These are phyloP conservation scores for Candolleomyces aberdarensis DNA, from an alignment of 768 basidiomycete genomes.

Conservation along the genomic window DNA sequence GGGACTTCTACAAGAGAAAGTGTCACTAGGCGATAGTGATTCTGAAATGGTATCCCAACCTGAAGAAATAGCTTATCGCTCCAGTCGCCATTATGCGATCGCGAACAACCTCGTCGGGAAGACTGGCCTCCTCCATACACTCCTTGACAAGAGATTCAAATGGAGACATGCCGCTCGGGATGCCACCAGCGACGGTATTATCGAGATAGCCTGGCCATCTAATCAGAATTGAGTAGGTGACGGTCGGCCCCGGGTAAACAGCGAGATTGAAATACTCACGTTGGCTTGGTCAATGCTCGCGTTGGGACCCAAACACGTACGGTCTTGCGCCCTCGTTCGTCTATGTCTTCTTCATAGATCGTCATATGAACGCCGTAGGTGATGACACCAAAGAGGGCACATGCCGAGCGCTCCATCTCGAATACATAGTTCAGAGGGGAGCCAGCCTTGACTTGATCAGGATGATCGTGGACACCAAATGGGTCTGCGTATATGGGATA, in stretches of 20 bases:
- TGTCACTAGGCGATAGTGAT: background rate
- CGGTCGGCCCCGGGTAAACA: background rate
- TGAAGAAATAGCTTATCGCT: slow-evolving; percentile 78
- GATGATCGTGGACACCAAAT: slow-evolving; percentile 55
- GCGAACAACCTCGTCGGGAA: slow-evolving; percentile 62
- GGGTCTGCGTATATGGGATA: slow-evolving; percentile 77
- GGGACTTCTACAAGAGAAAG: slow-evolving; percentile 38
- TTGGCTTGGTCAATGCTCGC: slow-evolving; percentile 82
- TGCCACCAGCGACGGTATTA: slow-evolving; percentile 91
- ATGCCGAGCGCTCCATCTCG: slow-evolving; percentile 86
- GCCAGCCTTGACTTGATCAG: slow-evolving; percentile 28
- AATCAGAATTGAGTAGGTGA: background rate
- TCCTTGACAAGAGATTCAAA: slow-evolving; percentile 86
- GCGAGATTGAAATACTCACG: slow-evolving; percentile 45
- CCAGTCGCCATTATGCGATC: slow-evolving; percentile 60
- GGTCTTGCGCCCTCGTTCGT: slow-evolving; percentile 31
- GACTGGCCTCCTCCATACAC: slow-evolving; percentile 89
- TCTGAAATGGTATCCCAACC: slow-evolving; percentile 31
- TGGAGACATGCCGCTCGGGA: slow-evolving; percentile 70
- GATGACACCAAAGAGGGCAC: slow-evolving; percentile 82
- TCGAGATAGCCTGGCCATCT: slow-evolving; percentile 88
- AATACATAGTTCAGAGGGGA: slow-evolving; percentile 66
- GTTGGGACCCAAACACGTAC: slow-evolving; percentile 85
- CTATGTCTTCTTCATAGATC: slow-evolving; percentile 48
- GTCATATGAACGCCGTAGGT: slow-evolving; percentile 95